Evolutionary conservation across 495 filamentous ascomycete species (phyloP).

Genomic region (Penicillium silybi): DNA sequence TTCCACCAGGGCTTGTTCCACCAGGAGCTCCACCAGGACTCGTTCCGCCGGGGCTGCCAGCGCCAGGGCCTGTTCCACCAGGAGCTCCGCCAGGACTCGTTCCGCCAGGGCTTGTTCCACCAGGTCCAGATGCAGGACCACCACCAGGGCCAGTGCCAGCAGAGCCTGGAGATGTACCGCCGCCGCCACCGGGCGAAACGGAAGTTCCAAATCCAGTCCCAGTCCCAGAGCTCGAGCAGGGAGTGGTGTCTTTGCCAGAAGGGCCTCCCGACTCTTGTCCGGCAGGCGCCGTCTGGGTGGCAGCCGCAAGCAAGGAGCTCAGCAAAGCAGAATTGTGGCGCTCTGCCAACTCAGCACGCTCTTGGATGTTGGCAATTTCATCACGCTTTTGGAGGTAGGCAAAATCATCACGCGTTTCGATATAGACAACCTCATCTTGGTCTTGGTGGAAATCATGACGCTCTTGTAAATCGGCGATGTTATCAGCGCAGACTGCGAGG

Average conservation of each 20-base stretch:
- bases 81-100: no score
- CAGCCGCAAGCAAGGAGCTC: not conserved
- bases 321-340: not conserved
- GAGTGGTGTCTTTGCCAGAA: not conserved
- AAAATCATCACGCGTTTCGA: not conserved
- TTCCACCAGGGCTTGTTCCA: not conserved
- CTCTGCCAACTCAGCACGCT: not conserved
- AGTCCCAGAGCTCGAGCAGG: not conserved
- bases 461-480: not conserved
- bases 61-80: not conserved
- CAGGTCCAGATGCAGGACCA: no score
- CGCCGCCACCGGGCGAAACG: no score
- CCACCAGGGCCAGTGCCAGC: no score
- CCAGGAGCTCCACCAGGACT: not conserved
- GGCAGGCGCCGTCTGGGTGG: not conserved
- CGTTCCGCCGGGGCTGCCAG: not conserved
- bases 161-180: no score
- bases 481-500: conserved; percentile 7
- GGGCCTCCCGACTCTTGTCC: not conserved
- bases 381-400: not conserved
- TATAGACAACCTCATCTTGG: not conserved
- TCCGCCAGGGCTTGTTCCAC: not conserved
- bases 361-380: not conserved
- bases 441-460: not conserved
- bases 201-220: not conserved